Percentiles rank a stretch among this genome's conserved stretches.
Evolutionary conservation across 441 rosid species (phyloP).

Genomic region (Iberis amara): DNA sequence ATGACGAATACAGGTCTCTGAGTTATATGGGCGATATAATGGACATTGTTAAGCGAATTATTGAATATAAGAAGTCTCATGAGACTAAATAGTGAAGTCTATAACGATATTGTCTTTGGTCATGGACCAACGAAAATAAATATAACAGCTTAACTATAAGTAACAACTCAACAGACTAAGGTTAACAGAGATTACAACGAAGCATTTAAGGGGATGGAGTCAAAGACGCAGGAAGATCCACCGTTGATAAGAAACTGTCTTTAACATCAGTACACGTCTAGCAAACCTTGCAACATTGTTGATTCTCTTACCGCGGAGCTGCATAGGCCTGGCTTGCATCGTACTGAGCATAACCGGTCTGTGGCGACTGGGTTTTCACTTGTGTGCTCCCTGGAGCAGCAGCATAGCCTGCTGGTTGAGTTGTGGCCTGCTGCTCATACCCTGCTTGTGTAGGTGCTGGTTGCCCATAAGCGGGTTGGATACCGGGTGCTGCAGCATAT

Average conservation of each 20-base stretch:
- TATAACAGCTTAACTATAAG: constrained; percentile 5
- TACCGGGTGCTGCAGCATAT: constrained; percentile 37
- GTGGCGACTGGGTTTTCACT: constrained; percentile 27
- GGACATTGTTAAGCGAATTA: too few species aligned
- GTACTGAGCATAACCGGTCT: constrained; percentile 40
- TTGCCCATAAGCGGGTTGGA: constrained; percentile 49
- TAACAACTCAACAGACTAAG: neutral
- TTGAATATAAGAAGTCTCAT: neutral
- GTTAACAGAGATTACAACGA: constrained; percentile 9
- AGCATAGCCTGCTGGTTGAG: constrained; percentile 47
- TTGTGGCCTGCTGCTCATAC: constrained; percentile 49
- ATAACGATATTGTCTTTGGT: neutral
- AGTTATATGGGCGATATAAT: too few species aligned
- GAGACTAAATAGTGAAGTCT: neutral
- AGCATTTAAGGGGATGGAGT: neutral
- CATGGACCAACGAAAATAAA: neutral
- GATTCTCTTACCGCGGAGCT: constrained; percentile 42
- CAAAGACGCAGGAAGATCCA: neutral
- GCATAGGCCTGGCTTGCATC: constrained; percentile 54
- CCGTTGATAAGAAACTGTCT: constrained; percentile 2
- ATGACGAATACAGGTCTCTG: too few species aligned
- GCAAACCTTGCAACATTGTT: constrained; percentile 1
- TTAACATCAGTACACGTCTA: neutral
- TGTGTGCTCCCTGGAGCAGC: constrained; percentile 41
- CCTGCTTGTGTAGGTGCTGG: constrained; percentile 42